Conservation (phyloP, 2,329 filamentous ascomycete species). For the Lasiodiplodia sp. region DNA sequence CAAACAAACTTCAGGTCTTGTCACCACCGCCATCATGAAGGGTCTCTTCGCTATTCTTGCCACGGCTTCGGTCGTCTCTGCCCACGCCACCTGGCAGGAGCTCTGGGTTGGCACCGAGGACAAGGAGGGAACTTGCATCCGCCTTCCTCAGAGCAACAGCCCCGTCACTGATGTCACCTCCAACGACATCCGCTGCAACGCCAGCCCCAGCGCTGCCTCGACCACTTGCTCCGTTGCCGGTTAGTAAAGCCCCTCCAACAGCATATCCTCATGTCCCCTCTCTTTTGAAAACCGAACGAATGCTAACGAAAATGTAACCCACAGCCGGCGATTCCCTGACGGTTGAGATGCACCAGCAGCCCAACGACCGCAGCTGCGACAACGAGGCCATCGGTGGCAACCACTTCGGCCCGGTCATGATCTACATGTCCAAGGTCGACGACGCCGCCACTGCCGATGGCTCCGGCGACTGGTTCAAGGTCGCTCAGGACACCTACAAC, state of each 20-base stretch:
- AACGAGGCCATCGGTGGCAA: slow-evolving; percentile 47
- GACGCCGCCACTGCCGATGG: slow-evolving; percentile 61
- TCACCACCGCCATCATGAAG: slow-evolving; percentile 23
- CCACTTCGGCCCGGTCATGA: slow-evolving; percentile 54
- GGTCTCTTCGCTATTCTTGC: slow-evolving; percentile 40
- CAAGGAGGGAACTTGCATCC: slow-evolving; percentile 52
- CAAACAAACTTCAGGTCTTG: neutral
- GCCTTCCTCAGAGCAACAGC: slow-evolving; percentile 52
- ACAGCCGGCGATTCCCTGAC: slow-evolving; percentile 44
- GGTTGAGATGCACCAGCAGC: slow-evolving; percentile 49
- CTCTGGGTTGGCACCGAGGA: slow-evolving; percentile 47
- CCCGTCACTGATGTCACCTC: slow-evolving; percentile 46
- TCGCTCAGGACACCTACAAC: slow-evolving; percentile 51
- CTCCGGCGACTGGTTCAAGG: slow-evolving; percentile 64
- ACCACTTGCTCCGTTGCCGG: slow-evolving; percentile 35
- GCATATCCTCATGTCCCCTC: neutral
- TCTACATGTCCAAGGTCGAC: slow-evolving; percentile 50
- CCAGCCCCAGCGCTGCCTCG: slow-evolving; percentile 37
- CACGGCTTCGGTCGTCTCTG: slow-evolving; percentile 43
- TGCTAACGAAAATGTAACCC: slow-evolving; percentile 31
- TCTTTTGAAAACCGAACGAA: slow-evolving; percentile 1
- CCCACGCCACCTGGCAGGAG: slow-evolving; percentile 49
- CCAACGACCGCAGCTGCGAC: slow-evolving; percentile 41
- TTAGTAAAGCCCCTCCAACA: neutral
- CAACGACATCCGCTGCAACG: slow-evolving; percentile 46